A percentile compares a stretch with the other conserved stretches of the same genome.
phyloP scores from a whole-genome alignment of 495 filamentous ascomycete genomes.

The Lasiosphaeriaceae sp. region DNA sequence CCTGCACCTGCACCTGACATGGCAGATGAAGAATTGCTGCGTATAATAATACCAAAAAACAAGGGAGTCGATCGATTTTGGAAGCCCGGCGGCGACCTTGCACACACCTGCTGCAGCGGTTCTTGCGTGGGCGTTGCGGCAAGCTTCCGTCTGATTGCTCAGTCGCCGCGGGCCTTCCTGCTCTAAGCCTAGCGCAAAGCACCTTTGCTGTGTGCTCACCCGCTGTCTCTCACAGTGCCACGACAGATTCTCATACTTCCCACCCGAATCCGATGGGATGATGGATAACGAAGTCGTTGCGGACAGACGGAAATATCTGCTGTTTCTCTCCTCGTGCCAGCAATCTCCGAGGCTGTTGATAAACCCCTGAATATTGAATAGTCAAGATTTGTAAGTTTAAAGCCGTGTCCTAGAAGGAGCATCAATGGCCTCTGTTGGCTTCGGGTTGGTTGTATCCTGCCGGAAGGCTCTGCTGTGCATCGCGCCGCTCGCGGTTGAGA shows the following conservation, averaged over 20 bases:
- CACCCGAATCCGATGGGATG: slow-evolving; percentile 4
- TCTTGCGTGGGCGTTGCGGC: slow-evolving; percentile 20
- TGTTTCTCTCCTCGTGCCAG: too few relatives aligned
- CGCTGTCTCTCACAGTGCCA: slow-evolving; percentile 20
- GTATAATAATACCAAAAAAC: not conserved
- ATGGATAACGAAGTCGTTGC: not conserved
- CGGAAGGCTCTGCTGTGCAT: too few relatives aligned
- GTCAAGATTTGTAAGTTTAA: too few relatives aligned
- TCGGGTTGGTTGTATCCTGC: too few relatives aligned
- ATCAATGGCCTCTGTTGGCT: too few relatives aligned
- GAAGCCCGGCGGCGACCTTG: slow-evolving; percentile 15
- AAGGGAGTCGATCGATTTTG: slow-evolving; percentile 12
- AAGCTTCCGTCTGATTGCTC: slow-evolving; percentile 27
- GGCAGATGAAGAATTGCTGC: too few relatives aligned
- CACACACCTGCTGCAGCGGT: slow-evolving; percentile 3
- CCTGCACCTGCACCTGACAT: too few relatives aligned
- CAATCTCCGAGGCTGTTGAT: too few relatives aligned
- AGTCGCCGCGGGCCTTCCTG: slow-evolving; percentile 17
- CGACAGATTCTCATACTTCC: slow-evolving; percentile 14
- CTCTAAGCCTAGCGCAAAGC: slow-evolving; percentile 15
- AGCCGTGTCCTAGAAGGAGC: too few relatives aligned
- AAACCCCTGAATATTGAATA: too few relatives aligned
- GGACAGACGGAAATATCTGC: too few relatives aligned
- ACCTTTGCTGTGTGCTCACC: slow-evolving; percentile 10
- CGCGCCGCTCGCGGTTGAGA: too few relatives aligned